These are phyloP conservation scores for Acidiella bohemica DNA, from an alignment of 495 filamentous ascomycete species.

Conservation along the genomic window DNA sequence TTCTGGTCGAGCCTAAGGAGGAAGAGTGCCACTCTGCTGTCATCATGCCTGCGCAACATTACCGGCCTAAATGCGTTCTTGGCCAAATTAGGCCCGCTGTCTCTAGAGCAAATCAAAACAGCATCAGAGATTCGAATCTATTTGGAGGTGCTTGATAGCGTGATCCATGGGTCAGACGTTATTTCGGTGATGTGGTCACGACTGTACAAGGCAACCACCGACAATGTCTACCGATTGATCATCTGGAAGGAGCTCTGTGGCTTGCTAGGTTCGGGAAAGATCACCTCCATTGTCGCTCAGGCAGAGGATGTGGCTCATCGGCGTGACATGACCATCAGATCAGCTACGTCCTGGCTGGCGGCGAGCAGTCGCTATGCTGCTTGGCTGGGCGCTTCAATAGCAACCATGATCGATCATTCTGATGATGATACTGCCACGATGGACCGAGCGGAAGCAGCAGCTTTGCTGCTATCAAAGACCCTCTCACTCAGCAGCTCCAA, in stretches of 20 bases:
- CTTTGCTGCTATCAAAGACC: conserved; percentile 49
- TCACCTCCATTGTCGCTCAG: conserved; percentile 62
- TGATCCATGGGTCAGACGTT: too few relatives aligned
- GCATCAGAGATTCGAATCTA: background rate
- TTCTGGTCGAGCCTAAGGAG: conserved; percentile 46
- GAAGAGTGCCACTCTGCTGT: conserved; percentile 33
- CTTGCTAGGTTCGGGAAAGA: conserved; percentile 55
- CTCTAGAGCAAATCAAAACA: background rate
- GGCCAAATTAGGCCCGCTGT: too few relatives aligned
- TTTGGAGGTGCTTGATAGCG: background rate
- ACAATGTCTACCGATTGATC: conserved; percentile 32
- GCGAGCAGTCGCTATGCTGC: conserved; percentile 47
- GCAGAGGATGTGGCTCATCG: conserved; percentile 38
- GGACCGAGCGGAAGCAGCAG: conserved; percentile 39
- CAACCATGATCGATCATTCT: conserved; percentile 28
- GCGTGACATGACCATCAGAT: too few relatives aligned
- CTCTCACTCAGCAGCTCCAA: conserved; percentile 64
- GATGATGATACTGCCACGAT: conserved; percentile 26
- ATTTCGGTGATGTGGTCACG: conserved; percentile 42
- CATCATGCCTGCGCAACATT: conserved; percentile 57
- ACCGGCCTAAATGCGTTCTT: conserved; percentile 30
- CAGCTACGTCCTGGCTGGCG: conserved; percentile 52
- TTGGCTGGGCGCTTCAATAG: conserved; percentile 69
- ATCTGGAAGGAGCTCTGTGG: conserved; percentile 54
- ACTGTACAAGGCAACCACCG: conserved; percentile 26